Evolutionary conservation across 2,329 filamentous ascomycete genomes (phyloP).

Genomic region (Plenodomus lindquistii): DNA sequence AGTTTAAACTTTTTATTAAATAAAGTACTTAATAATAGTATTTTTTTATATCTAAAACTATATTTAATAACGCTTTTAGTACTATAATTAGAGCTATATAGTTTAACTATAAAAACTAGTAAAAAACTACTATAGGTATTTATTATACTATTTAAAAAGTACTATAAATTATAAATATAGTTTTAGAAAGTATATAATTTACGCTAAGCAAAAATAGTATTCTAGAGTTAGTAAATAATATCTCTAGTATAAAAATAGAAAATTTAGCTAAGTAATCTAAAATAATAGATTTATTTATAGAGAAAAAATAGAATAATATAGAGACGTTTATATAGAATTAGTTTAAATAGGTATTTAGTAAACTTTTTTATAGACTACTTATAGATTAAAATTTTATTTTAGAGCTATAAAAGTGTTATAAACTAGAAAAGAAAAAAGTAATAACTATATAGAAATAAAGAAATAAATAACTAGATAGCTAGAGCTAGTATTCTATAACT

Average conservation of each 20-base stretch:
- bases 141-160: conserved; percentile 2
- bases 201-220: neutral
- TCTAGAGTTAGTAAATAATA: neutral
- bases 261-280: neutral
- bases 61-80: conserved; percentile 5
- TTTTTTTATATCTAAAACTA: neutral
- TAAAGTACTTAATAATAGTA: conserved; percentile 2
- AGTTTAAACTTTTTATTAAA: conserved; percentile 1
- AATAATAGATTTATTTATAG: neutral
- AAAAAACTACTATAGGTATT: neutral
- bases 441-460: no score
- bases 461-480: no score
- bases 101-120: conserved; percentile 3
- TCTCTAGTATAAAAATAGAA: neutral
- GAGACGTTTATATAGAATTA: neutral
- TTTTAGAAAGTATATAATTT: neutral
- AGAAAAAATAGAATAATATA: neutral
- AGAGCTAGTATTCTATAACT: no score
- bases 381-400: neutral
- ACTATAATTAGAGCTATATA: conserved; percentile 6
- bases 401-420: neutral
- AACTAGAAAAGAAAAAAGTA: no score
- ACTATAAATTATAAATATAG: neutral
- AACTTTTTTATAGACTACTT: neutral
- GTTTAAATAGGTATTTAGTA: neutral